Base-by-base conservation (phyloP, 805 yeast genomes). In the Lachancea sp. region DNA sequence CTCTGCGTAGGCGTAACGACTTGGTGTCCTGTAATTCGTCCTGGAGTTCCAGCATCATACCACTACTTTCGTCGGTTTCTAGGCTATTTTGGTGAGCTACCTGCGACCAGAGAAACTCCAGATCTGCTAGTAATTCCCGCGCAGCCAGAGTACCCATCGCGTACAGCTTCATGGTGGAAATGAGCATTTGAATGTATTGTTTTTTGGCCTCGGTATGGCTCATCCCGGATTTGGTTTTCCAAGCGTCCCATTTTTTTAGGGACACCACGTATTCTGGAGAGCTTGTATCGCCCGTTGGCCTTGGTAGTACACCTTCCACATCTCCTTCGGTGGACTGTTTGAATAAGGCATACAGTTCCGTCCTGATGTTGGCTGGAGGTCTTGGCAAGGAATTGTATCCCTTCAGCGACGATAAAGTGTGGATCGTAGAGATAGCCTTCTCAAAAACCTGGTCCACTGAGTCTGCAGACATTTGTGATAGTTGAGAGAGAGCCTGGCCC, bases 301-400 rank as follows among this genome's bases (percentile, higher is more conserved):
- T 64, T 2, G 73, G 71, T 77, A 83, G 72, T 30, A 81, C 68
- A 2, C 80, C 80, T 35, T 72, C 74, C 7, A 83, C 87, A 57
- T 86, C 78, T 6, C 96, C 96, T 60, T 84, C 90, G 1, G 94
- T 86, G 2, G 95, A 89, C 56, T 86, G 96, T 53, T 86, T 87
- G 63, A 85, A 86, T 37, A 86, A 69, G 0, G 95, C 95, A 58
- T 86, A 86, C 3, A 86, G 68, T 47, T 70, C 71, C 43, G 81
- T 77, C 24, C 95, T 61, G 45, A 69, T 74, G 39, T 78, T 81
- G 2, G 83, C 72, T 0, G 92, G 88, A 0, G 95, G 95, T 20
- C 89, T 70, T 0, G 89, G 87, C 21, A 83, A 63, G 8, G 80
- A 66, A 12, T 79, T 79, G 45, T 75, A 69, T 32, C 77, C 75